phyloP scores from a whole-genome alignment of 371 early-diverging fungal species.

The Mucor racemosus region DNA sequence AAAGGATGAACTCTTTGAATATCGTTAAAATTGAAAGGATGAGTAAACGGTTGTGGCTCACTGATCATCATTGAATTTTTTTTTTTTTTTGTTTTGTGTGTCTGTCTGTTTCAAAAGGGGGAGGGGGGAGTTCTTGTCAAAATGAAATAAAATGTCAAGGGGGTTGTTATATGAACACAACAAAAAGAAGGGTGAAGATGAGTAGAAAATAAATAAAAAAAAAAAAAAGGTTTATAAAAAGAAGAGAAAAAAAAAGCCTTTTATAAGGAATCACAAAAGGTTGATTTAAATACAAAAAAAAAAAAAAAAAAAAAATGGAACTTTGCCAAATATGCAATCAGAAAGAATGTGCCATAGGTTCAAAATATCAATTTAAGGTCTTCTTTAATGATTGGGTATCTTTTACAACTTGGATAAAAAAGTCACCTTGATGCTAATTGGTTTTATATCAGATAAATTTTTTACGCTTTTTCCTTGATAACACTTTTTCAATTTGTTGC shows the following conservation, averaged over 20 bases:
- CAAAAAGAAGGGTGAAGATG: not conserved
- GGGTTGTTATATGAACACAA: not conserved
- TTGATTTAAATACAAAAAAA: not conserved
- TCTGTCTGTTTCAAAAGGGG: not conserved
- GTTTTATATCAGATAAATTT: constrained; percentile 4
- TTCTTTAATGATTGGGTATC: constrained; percentile 5
- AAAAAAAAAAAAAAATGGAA: not conserved
- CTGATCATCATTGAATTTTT: constrained; percentile 33
- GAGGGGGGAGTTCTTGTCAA: not conserved
- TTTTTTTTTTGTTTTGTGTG: not conserved
- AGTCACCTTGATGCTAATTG: constrained; percentile 9
- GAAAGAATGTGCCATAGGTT: constrained; percentile 10
- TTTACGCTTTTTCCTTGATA: not conserved
- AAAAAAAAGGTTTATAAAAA: constrained; percentile 1
- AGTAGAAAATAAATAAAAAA: constrained; percentile 1
- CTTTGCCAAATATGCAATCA: constrained; percentile 16
- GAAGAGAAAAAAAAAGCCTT: constrained; percentile 6
- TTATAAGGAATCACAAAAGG: not conserved
- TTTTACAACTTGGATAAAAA: constrained; percentile 10
- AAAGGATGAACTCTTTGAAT: constrained; percentile 33
- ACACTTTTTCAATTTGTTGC: not conserved
- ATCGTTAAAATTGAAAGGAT: constrained; percentile 33
- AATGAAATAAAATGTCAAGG: constrained; percentile 2
- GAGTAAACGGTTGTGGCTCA: constrained; percentile 30
- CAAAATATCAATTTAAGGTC: not conserved